phyloP scores from a whole-genome alignment of 1,139 yeast genomes.

The Blastobotrys illinoisensis region DNA sequence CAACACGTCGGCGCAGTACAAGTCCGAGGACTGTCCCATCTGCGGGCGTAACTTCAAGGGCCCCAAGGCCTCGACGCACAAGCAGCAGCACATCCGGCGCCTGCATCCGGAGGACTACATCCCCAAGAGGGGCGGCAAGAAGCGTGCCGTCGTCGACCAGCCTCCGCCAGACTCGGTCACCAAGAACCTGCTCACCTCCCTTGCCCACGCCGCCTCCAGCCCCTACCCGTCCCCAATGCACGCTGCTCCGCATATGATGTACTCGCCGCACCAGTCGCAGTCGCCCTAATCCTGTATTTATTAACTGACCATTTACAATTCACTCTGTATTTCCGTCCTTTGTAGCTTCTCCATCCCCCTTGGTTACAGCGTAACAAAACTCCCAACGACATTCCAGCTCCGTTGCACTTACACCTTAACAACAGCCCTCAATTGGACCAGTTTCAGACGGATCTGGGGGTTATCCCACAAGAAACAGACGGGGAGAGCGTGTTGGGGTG shows the following conservation, averaged over 20 bases:
- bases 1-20: conserved; percentile 21
- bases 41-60: conserved; percentile 42
- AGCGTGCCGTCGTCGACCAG: conserved; percentile 18
- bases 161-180: conserved; percentile 4
- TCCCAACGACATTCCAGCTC: too few relatives aligned
- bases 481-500: too few relatives aligned
- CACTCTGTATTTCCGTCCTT: too few relatives aligned
- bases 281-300: not conserved
- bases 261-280: not conserved
- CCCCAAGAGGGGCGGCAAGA: conserved; percentile 42
- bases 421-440: too few relatives aligned
- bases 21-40: conserved; percentile 37
- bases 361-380: too few relatives aligned
- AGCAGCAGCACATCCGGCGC: conserved; percentile 43
- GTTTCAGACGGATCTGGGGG: too few relatives aligned
- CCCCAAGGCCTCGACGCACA: conserved; percentile 43
- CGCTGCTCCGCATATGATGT: not conserved
- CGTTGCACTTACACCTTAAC: too few relatives aligned
- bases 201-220: conserved; percentile 14
- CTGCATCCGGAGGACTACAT: conserved; percentile 41
- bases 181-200: conserved; percentile 9
- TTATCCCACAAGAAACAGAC: too few relatives aligned
- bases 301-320: not conserved
- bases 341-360: too few relatives aligned
- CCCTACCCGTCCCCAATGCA: conserved; percentile 1